Evolutionary conservation across 768 basidiomycete genomes (phyloP), one percentile per base, ranked within the genome.

Genomic region (Russula brevipes): DNA sequence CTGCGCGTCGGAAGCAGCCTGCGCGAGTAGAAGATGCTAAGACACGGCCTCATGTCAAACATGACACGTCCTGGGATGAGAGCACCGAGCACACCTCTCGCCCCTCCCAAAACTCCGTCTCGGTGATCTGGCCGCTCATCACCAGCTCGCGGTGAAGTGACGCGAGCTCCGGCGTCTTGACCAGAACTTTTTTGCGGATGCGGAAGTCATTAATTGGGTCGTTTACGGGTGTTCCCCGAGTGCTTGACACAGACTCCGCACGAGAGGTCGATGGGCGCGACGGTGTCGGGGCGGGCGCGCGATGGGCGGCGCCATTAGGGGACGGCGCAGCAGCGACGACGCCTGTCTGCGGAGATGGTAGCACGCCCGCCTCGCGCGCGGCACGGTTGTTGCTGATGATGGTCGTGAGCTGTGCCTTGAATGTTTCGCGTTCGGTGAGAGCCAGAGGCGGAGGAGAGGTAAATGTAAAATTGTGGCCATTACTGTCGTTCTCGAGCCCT

Each of bases 41-140:
- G 41, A 10, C 33, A 53, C 30, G 63, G 41, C 67, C 62, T 55
- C 69, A 69, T 11, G 71, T 72, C 61, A 76, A 67, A 39, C 41
- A 71, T 68, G 59, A 54, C 67, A 58, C 50, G 53, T 59, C 63
- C 53, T 59, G 60, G 60, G 59, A 64, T 66, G 50, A 52, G 24
- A 47, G 33, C 33, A 54, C 64, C 51, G 16, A 46, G 69, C 72
- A 57, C 72, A 97, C 93, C 82, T 97, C 90, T 71, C 97, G 81
- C 38, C 94, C 93, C 64, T 94, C 94, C 97, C 97, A 98, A 73
- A 98, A 99, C 68, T 99, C 97, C 0, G 85, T 82, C 74, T 98
- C 95, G 1, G 88, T 88, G 36, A 99, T 89, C 66, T 91, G 87
- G 10, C 87, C 85, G 35, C 79, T 79, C 74, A 91, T 84, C 51